Evolutionary conservation across 2,329 filamentous ascomycete genomes (phyloP).

Genomic region (Arthrobotrys conoides): DNA sequence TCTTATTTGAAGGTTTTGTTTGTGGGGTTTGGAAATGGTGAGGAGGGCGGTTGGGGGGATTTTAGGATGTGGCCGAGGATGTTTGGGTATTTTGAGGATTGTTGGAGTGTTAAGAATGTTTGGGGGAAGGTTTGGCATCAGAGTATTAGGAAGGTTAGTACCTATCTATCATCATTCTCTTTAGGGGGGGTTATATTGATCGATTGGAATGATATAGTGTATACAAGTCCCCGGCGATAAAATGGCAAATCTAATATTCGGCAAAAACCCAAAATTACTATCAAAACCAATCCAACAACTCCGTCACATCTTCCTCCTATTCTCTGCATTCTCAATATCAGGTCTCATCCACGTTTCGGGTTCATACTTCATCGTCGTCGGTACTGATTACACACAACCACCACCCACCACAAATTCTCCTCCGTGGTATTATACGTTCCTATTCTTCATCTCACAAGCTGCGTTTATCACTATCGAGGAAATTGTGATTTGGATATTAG

Average conservation of each 20-base stretch:
- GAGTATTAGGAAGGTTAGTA: conserved; percentile 13
- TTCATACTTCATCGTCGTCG: conserved; percentile 12
- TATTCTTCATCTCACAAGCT: conserved; percentile 25
- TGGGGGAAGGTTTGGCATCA: conserved; percentile 38
- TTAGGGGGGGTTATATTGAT: no score
- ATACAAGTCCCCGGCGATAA: conserved; percentile 11
- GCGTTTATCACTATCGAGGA: conserved; percentile 4
- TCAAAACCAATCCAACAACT: not conserved
- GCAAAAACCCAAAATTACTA: not conserved
- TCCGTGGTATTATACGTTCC: conserved; percentile 26
- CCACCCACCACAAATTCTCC: not conserved
- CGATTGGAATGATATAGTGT: not conserved
- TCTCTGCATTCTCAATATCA: conserved; percentile 17
- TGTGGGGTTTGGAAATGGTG: conserved; percentile 15
- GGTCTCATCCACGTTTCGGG: conserved; percentile 13
- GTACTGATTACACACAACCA: conserved; percentile 1
- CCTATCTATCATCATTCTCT: not conserved
- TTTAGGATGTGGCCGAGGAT: not conserved
- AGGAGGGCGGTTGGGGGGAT: conserved; percentile 18
- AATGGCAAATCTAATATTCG: conserved; percentile 6
- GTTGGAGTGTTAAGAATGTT: conserved; percentile 22
- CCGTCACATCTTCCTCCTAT: conserved; percentile 7
- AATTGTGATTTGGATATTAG: conserved; percentile 4
- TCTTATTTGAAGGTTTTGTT: conserved; percentile 10
- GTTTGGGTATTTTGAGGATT: conserved; percentile 23